Evolutionary conservation across 208 protist genomes (phyloP), one percentile per base, ranked within the genome.

Genomic region (Leishmania martiniquensis): DNA sequence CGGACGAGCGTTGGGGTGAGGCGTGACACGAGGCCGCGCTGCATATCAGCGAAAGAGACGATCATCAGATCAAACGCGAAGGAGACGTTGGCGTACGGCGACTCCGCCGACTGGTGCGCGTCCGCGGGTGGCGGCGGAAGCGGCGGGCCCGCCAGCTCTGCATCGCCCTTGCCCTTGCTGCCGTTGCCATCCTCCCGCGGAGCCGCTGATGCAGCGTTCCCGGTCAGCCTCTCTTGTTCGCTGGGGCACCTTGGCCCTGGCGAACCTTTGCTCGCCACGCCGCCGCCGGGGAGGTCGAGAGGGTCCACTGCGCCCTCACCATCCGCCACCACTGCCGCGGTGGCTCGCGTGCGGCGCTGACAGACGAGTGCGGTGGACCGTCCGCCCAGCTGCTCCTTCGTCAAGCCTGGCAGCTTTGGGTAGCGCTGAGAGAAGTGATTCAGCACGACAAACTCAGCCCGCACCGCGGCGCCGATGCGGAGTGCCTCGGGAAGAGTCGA

Each of bases 381-480:
- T 12, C 85, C 90, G 12, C 78, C 85, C 17, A 93, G 79, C 71
- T 93, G 89, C 44, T 77, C 84, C 32, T 87, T 78, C 66, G 82
- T 81, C 42, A 95, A 72, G 4, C 84, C 89, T 17, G 95, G 95
- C 54, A 98, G 77, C 83, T 97, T 98, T 15, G 95, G 93, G 71
- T 98, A 98, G 29, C 96, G 91, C 83, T 97, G 93, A 0, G 91
- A 96, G 80, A 98, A 98, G 90, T 98, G 96, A 60, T 96, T 97
- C n/a, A 98, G 85, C 44, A 96, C 87, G 15, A 93, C 34, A 39
- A 88, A 89, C 20, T 77, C 25, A 10, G 91, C 86, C 47, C 75
- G 44, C 45, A 93, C 82, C 32, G 74, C 81, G 0, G 80, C 59
- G 15, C 85, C 93, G 59, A 96, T 85, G 45, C 75, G 25, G 20